Conservation (phyloP, 129 eudicot genomes). For the Chrysanthemum makinoi region DNA sequence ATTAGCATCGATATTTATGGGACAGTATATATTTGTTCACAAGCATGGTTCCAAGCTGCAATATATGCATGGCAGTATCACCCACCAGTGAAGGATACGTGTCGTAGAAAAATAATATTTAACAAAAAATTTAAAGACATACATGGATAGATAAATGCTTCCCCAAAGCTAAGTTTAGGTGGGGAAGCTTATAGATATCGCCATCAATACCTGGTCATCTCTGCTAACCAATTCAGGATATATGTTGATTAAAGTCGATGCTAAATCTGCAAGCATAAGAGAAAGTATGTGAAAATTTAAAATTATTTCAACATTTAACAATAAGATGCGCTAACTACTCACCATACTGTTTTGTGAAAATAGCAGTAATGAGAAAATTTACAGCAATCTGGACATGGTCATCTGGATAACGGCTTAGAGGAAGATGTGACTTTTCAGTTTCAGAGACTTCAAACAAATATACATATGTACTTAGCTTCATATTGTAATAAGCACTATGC, state of each 20-base stretch:
- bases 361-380: constrained; percentile 1
- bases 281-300: not conserved
- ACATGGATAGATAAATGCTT: constrained; percentile 22
- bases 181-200: constrained; percentile 16
- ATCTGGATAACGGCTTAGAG: not conserved
- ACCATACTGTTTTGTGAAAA: constrained; percentile 11
- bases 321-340: not conserved
- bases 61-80: not conserved
- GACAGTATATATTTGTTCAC: no score
- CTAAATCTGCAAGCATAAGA: constrained; percentile 16
- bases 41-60: constrained; percentile 10
- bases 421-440: not conserved
- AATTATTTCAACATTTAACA: not conserved
- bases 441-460: not conserved
- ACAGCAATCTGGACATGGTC: not conserved
- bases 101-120: not conserved
- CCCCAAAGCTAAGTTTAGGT: not conserved
- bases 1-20: no score
- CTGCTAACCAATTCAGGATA: not conserved
- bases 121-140: not conserved
- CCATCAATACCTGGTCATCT: not conserved
- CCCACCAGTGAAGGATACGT: not conserved
- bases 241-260: not conserved
- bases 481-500: no score
- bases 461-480: no score